phyloP scores from a whole-genome alignment of 805 yeast genomes.

The Lachancea waltii region DNA sequence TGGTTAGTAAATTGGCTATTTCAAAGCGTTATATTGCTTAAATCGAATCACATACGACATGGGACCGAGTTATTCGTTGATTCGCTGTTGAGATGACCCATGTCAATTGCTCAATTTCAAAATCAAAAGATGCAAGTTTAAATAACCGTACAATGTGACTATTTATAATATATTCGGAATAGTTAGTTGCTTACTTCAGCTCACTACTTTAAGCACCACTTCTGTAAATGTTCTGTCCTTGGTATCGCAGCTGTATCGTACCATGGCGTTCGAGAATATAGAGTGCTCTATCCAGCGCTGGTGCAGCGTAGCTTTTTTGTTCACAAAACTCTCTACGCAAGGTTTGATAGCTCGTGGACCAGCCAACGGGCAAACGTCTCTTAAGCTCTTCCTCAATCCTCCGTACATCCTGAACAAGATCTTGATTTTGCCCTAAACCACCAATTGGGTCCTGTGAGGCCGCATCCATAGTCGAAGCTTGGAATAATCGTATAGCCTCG shows the following conservation, averaged over 20 bases:
- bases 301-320: conserved; percentile 52
- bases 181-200: background rate
- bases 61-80: background rate
- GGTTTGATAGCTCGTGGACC: conserved; percentile 86
- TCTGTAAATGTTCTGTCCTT: conserved; percentile 74
- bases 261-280: conserved; percentile 79
- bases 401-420: conserved; percentile 63
- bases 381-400: conserved; percentile 78
- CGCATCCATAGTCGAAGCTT: conserved; percentile 97
- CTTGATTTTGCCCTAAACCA: conserved; percentile 46
- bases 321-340: conserved; percentile 76
- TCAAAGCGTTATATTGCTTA: background rate
- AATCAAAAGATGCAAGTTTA: background rate
- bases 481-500: conserved; percentile 89
- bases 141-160: no score
- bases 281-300: conserved; percentile 77
- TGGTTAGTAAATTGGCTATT: conserved; percentile 6
- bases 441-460: conserved; percentile 49
- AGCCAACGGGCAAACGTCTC: conserved; percentile 90
- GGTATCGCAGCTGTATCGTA: conserved; percentile 81
- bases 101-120: background rate
- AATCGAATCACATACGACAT: conserved; percentile 5
- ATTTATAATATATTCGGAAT: no score
- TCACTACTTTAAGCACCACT: conserved; percentile 46
- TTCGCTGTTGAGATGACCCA: no score